These are phyloP conservation scores for Geotrichum cucujoidarum DNA, from an alignment of 1,139 yeast genomes.

Conservation along the genomic window DNA sequence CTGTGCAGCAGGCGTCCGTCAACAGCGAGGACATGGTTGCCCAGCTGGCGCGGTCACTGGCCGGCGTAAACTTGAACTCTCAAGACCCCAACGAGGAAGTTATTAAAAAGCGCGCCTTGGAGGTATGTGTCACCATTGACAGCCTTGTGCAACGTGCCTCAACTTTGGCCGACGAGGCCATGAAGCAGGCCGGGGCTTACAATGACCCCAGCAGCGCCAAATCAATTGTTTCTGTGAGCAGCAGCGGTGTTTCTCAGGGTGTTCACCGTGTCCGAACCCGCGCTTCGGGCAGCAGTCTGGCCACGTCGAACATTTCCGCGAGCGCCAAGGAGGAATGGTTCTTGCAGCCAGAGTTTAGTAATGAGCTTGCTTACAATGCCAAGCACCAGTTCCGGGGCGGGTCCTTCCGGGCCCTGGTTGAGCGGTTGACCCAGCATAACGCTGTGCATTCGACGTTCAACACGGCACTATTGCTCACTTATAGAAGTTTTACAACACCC, in stretches of 20 bases:
- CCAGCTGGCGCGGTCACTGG: conserved; percentile 26
- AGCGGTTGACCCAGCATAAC: conserved; percentile 79
- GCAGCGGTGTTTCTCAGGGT: not conserved
- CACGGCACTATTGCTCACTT: conserved; percentile 66
- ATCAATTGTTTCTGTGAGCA: not conserved
- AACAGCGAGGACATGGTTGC: conserved; percentile 48
- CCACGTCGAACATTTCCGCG: conserved; percentile 11
- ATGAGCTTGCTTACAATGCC: conserved; percentile 63
- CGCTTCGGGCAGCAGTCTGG: conserved; percentile 14
- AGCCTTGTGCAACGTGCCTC: conserved; percentile 13
- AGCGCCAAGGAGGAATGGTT: conserved; percentile 51
- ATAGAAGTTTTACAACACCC: conserved; percentile 70
- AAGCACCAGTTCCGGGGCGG: conserved; percentile 83
- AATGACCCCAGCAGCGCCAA: not conserved
- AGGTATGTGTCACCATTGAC: conserved; percentile 18
- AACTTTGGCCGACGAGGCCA: conserved; percentile 16
- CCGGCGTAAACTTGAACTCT: conserved; percentile 9
- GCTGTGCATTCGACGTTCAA: conserved; percentile 64
- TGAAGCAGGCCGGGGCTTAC: not conserved
- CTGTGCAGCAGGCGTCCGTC: conserved; percentile 64
- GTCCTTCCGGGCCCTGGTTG: conserved; percentile 70
- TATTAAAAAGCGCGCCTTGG: conserved; percentile 17
- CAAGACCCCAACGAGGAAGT: conserved; percentile 7
- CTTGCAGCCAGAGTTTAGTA: conserved; percentile 72
- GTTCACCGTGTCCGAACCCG: conserved; percentile 6